Conservation (phyloP, 1,284 basidiomycete species). For the Leccinum pallidistipes region DNA sequence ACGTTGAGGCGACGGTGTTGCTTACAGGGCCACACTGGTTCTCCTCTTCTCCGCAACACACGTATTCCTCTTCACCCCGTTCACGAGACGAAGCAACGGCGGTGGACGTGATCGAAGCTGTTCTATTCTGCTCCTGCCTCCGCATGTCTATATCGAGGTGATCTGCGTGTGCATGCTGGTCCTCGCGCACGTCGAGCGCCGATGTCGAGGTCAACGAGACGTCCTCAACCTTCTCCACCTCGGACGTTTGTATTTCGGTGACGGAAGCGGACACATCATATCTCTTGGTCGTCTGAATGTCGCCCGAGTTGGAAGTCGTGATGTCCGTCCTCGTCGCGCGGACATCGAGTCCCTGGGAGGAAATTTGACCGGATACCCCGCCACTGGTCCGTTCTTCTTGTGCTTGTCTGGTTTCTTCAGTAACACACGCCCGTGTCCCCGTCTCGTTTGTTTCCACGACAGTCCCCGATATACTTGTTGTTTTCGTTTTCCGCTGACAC, state of each 20-base stretch:
- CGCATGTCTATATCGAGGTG: background rate
- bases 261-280: background rate
- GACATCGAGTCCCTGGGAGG: background rate
- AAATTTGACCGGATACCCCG: background rate
- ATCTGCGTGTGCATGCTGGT: background rate
- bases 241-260: background rate
- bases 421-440: background rate
- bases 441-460: background rate
- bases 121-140: background rate
- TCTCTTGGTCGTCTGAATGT: background rate
- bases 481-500: slow-evolving; percentile 3
- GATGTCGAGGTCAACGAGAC: background rate
- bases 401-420: background rate
- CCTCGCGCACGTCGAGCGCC: background rate
- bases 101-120: background rate
- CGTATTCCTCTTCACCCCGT: background rate
- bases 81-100: background rate
- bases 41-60: background rate
- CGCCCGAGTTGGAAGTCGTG: background rate
- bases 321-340: background rate
- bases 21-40: background rate
- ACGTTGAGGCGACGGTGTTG: background rate
- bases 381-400: background rate
- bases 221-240: background rate
- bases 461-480: background rate